Conservation (phyloP, 2,329 filamentous ascomycete species). For the Talaromyces sp. region DNA sequence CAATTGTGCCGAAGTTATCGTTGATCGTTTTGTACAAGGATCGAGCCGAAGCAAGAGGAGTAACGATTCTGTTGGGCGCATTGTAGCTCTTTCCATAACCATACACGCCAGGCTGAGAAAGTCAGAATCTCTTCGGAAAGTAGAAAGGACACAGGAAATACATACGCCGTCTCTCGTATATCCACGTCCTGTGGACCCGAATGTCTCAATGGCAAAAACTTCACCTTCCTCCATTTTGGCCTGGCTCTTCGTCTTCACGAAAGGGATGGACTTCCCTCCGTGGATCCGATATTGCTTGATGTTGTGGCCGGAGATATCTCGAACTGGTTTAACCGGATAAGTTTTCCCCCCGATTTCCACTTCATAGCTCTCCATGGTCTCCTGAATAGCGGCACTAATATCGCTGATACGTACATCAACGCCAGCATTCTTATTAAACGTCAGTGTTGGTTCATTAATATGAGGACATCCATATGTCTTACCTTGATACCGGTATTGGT, state of each 20-base stretch:
- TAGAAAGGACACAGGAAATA: neutral
- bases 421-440: constrained; percentile 49
- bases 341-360: constrained; percentile 57
- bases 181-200: constrained; percentile 59
- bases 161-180: constrained; percentile 51
- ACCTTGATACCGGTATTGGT: constrained; percentile 64
- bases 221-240: constrained; percentile 63
- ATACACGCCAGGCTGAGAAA: constrained; percentile 52
- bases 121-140: neutral
- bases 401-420: constrained; percentile 59
- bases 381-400: constrained; percentile 61
- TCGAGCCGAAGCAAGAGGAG: constrained; percentile 57
- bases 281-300: constrained; percentile 59
- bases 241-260: constrained; percentile 54
- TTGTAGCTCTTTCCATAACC: constrained; percentile 53
- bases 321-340: constrained; percentile 59
- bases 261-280: constrained; percentile 59
- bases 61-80: constrained; percentile 36
- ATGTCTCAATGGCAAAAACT: constrained; percentile 62
- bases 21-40: constrained; percentile 61
- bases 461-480: neutral
- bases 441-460: constrained; percentile 5
- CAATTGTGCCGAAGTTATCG: constrained; percentile 64
- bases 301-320: constrained; percentile 59
- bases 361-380: constrained; percentile 66